Evolutionary conservation across 1,284 basidiomycete species (phyloP), one percentile per base, ranked within the genome.

Genomic region (Athelia sp.): DNA sequence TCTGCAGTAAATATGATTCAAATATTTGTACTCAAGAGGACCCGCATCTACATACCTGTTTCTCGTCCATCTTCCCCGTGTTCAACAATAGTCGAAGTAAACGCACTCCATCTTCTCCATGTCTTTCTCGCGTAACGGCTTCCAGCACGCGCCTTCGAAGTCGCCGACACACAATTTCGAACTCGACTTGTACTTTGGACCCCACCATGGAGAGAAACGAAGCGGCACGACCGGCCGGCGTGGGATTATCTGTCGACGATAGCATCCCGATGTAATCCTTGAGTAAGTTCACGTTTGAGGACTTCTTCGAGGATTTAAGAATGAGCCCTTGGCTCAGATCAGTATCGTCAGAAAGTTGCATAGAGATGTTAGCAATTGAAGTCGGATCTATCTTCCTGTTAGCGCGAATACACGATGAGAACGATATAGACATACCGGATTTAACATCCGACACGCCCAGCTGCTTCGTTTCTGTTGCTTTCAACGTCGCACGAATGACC

Each of bases 1-100:
- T 88, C 92, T 96, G 56, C n/a, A 43, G 15, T 38, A 17, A 19
- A 35, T 8, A 24, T 19, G 17, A 36, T 46, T 10, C 22, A 17
- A 13, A n/a, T 38, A 6, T 35, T 40, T 6, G 6, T n/a, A 15
- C 50, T 43, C 32, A 32, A 40, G 19, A 47, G 13, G 48, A 42
- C 46, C 36, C 17, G 45, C 4, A 35, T 22, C n/a, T 31, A 53
- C 79, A 51, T 51, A 91, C 92, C 73, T 94, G 92, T 63, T 96
- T 95, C 67, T 98, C 96, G 54, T 95, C 92, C 73, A 96, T 85
- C 69, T 97, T 97, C n/a, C 92, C 93, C n/a, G 85, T 86, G 49
- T 88, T 83, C 46, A 91, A 68, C 24, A 99, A 69, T 18, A 98
- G 74, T 46, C 88, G 79, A 53, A 98, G 71, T 47, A 98, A 86